A percentile compares a stretch with the other conserved stretches of the same genome.
Evolutionary conservation across 192 early-diverging fungal species (phyloP).

Genomic region (Jimgerdemannia flammicorona): DNA sequence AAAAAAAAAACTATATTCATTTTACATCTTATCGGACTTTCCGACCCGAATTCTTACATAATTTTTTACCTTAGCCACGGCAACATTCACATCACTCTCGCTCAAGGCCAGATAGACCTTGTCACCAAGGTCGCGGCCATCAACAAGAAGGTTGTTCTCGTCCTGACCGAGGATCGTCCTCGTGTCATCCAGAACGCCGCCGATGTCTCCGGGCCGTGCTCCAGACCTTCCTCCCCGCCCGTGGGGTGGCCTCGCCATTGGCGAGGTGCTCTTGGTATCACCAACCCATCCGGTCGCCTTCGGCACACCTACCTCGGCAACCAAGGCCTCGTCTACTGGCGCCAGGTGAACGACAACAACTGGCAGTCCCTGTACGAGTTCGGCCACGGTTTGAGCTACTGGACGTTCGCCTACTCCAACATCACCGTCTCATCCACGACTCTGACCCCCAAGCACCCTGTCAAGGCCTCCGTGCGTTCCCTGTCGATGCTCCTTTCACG

Average conservation of each 20-base stretch:
- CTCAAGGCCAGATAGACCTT: conserved; percentile 35
- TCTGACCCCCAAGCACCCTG: conserved; percentile 10
- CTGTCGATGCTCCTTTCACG: no score
- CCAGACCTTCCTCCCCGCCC: conserved; percentile 39
- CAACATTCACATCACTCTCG: conserved; percentile 45
- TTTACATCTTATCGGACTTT: neutral
- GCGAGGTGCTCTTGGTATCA: no score
- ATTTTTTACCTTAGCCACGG: conserved; percentile 23
- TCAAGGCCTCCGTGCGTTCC: conserved; percentile 39
- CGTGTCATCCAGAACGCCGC: conserved; percentile 41
- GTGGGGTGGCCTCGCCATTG: no score
- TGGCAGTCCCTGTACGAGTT: conserved; percentile 54
- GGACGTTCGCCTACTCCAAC: conserved; percentile 36
- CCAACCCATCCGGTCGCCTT: conserved; percentile 51
- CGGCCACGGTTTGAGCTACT: conserved; percentile 48
- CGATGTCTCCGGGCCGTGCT: conserved; percentile 39
- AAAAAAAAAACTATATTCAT: no score
- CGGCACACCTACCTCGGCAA: conserved; percentile 46
- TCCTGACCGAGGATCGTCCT: conserved; percentile 55
- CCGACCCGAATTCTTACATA: neutral
- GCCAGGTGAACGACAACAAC: conserved; percentile 16
- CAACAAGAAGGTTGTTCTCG: conserved; percentile 34
- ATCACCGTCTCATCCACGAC: conserved; percentile 33
- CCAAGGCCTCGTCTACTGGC: conserved; percentile 36
- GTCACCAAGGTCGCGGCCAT: conserved; percentile 10